A percentile compares a stretch with the other conserved stretches of the same genome.
phyloP scores from a whole-genome alignment of 2,329 filamentous ascomycete species.

The Diaporthe sp. region DNA sequence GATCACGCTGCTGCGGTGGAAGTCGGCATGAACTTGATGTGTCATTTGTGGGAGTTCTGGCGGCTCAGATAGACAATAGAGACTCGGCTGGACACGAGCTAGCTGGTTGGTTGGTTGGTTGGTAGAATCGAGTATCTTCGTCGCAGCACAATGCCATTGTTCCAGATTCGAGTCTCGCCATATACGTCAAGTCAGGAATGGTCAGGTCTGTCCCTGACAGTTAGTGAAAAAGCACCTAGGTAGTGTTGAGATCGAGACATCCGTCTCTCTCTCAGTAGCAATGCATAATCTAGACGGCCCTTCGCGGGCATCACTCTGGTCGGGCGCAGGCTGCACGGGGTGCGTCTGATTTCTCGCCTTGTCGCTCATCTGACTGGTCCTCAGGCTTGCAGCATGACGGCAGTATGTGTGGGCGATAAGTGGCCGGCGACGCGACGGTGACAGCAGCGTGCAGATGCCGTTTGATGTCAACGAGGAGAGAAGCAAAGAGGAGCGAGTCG shows the following conservation, averaged over 20 bases:
- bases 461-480: constrained; percentile 1
- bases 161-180: not conserved
- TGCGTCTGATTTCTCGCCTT: not conserved
- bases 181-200: not conserved
- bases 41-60: constrained; percentile 36
- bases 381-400: not conserved
- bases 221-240: not conserved
- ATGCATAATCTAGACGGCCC: not conserved
- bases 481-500: constrained; percentile 32
- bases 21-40: constrained; percentile 43
- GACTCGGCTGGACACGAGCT: constrained; percentile 27
- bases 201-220: not conserved
- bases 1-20: constrained; percentile 74
- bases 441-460: constrained; percentile 15
- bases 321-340: not conserved
- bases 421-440: not conserved
- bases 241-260: not conserved
- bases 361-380: not conserved
- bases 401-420: not conserved
- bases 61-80: constrained; percentile 38
- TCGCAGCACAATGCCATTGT: constrained; percentile 23
- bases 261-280: not conserved
- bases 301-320: not conserved
- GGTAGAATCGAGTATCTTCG: constrained; percentile 14
- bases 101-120: not conserved